Conservation (phyloP, 2,329 filamentous ascomycete species). For the Mariannaea sp. region DNA sequence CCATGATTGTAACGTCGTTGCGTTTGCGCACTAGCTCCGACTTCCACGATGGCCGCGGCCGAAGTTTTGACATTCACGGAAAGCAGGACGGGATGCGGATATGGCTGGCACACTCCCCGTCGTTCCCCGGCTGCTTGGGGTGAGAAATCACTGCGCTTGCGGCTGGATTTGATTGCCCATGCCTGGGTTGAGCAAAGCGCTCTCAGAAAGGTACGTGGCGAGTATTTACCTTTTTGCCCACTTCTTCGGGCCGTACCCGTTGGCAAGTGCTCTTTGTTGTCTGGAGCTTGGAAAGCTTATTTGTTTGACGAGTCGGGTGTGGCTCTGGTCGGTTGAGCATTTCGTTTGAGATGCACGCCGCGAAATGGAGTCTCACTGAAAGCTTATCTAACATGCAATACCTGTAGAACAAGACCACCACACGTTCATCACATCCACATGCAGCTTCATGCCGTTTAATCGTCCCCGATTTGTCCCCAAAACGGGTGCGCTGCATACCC, state of each 20-base stretch:
- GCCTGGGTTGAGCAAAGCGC: constrained; percentile 39
- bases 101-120: constrained; percentile 44
- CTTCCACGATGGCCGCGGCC: constrained; percentile 60
- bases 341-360: too few species aligned
- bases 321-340: constrained; percentile 33
- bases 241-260: constrained; percentile 12
- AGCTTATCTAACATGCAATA: constrained; percentile 31
- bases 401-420: constrained; percentile 24
- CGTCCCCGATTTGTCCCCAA: constrained; percentile 39
- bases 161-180: constrained; percentile 41
- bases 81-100: constrained; percentile 49
- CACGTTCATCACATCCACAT: constrained; percentile 22
- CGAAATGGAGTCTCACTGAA: too few species aligned
- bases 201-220: constrained; percentile 29
- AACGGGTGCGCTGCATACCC: constrained; percentile 42
- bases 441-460: constrained; percentile 28
- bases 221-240: constrained; percentile 3
- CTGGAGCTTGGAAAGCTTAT: constrained; percentile 23
- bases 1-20: constrained; percentile 57
- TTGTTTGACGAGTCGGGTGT: constrained; percentile 25
- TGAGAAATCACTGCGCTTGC: constrained; percentile 35
- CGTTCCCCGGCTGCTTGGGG: constrained; percentile 38
- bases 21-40: constrained; percentile 50
- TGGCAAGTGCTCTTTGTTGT: constrained; percentile 1
- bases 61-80: constrained; percentile 51